These are phyloP conservation scores for Tillandsia leiboldiana DNA, from an alignment of 176 grass and related monocot genomes.

Conservation along the genomic window DNA sequence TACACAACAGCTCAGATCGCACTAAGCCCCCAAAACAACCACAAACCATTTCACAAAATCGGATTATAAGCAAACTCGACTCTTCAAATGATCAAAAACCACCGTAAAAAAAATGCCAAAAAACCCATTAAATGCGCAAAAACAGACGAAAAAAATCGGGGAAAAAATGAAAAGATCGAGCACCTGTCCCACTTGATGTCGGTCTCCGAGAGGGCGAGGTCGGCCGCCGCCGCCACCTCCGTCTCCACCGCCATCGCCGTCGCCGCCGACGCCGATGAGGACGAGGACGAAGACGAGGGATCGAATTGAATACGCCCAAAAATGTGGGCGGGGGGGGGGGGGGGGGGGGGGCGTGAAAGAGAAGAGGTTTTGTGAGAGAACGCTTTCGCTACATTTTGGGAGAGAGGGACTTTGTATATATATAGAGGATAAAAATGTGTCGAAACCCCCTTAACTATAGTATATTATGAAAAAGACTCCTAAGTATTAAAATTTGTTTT, in stretches of 20 bases:
- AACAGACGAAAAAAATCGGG: background rate
- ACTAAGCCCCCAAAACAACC: background rate
- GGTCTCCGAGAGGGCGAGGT: constrained; percentile 63
- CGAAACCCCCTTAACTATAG: too few species aligned
- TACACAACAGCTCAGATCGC: background rate
- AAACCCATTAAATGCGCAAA: too few species aligned
- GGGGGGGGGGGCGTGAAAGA: too few species aligned
- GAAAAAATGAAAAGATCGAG: background rate
- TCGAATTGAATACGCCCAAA: too few species aligned
- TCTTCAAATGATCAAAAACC: background rate
- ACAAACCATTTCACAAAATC: background rate
- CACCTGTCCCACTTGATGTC: constrained; percentile 97
- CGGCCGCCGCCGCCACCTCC: constrained; percentile 19
- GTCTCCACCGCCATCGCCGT: constrained; percentile 20
- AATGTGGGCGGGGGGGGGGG: too few species aligned
- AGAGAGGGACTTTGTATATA: too few species aligned
- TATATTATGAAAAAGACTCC: too few species aligned
- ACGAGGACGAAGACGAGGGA: too few species aligned
- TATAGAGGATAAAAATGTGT: too few species aligned
- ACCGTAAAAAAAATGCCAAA: background rate
- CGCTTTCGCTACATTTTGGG: too few species aligned
- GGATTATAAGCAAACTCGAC: background rate
- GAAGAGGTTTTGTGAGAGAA: too few species aligned
- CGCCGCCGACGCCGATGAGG: constrained; percentile 10
- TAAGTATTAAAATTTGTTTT: too few species aligned